Base-by-base conservation (phyloP, 352 stramenopile species). In the Phytophthora pisi region DNA sequence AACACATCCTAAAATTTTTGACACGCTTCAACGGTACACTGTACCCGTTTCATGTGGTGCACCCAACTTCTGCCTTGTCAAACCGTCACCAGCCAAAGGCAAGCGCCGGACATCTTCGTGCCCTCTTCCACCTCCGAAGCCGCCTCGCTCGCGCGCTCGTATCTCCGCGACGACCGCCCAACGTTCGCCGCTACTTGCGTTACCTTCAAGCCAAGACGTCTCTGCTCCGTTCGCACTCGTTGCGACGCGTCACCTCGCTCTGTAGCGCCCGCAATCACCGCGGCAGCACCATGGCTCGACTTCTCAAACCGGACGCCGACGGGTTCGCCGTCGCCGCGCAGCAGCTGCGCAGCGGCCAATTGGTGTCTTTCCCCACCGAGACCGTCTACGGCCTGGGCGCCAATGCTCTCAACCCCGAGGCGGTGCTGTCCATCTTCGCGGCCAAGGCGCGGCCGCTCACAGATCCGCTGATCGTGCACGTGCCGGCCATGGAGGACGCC, bases 301-400 rank as follows among this genome's bases (percentile, higher is more conserved):
- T 89, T 16, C 64, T 92, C 8, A 46, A 72, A 38, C 74, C 82
- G 0, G 78, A 89, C 60, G 67, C 70, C 6, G 58, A 73, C 31
- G 84, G 84, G 16, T 85, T 84, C 40, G 66, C 60, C 24, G 52
- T 75, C 28, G 89, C 89, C 10, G 88, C 82, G 26, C 71, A 84
- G 51, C 77, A 91, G 58, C 68, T 98, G 18, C 84, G 81, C 45
- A 69, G 74, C 43, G 93, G 93, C n/a, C 71, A 78, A 24, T 75
- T 98, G 10, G 87, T 98, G 36, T 79, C 94, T 7, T 99, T 99
- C 80, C 97, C 97, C 8, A 99, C 97, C n/a, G 98, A 99, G 86
- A 99, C 98, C 0, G 98, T 99, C 18, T 99, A 99, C 70, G 98
- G 98, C 0, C 84, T 99, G 24, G 98, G 98, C 26, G 98, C 97